Evolutionary conservation across 495 filamentous ascomycete genomes (phyloP), one percentile per base, ranked within the genome.

Genomic region (Aspergillus nanangensis): DNA sequence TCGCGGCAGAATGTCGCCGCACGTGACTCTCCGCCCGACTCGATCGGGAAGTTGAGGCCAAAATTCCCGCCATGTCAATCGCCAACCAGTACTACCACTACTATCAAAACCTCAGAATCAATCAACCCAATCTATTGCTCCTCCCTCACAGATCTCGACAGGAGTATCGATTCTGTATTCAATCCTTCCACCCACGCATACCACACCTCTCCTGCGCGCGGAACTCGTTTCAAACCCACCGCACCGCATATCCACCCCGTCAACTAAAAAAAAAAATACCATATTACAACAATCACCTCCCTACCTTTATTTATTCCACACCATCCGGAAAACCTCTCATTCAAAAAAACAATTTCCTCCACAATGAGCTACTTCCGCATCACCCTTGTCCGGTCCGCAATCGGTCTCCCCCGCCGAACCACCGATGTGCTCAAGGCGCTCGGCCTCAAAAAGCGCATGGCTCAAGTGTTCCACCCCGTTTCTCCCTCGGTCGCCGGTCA

Each of bases 351-450:
- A 7, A 44, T 9, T 8, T 22, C 22, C 23, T 20, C 22, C 41
- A 79, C 50, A 62, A 95, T 95, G 89, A 79, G 86, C 47, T 97
- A 78, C 78, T 98, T 97, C 79, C 86, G 88, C 57, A 89, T 99
- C 61, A 96, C 91, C 52, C 88, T 97, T 53, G 74, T 93, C 61
- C 91, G 94, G 56, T 90, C 84, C 48, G 84, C 84, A 49, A 99
- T 99, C 70, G 94, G 94, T 57, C 82, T 99, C 41, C 90, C 94
- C 8, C 68, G 81, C 54, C 83, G 86, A 57, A 86, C 83, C 50
- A 79, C 79, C 67, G 90, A 86, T 54, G 88, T 95, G 41, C 86
- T 99, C 39, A 78, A 82, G 55, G 87, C 94, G 7, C 83, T 99
- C 24, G 94, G 94, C 20, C 79, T 99, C 31, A 87, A 85, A 46